Evolutionary conservation across 371 early-diverging fungal genomes (phyloP).

Genomic region (Syncephalastrum sp.): DNA sequence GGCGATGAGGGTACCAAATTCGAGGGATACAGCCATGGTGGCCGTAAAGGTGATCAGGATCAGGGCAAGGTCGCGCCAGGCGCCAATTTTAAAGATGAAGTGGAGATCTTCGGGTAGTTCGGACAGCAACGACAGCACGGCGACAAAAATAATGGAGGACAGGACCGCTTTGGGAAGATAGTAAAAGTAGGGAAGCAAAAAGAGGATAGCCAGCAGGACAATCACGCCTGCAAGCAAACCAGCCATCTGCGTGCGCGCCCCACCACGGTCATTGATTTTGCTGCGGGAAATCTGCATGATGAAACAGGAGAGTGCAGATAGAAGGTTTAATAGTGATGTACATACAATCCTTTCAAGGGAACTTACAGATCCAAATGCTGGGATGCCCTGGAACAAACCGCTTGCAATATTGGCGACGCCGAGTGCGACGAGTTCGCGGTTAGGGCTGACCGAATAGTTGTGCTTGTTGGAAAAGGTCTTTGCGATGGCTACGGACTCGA

Average conservation of each 20-base stretch:
- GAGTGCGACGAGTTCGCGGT: conserved; percentile 90
- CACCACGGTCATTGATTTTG: conserved; percentile 86
- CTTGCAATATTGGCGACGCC: conserved; percentile 83
- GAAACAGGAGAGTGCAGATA: too few relatives aligned
- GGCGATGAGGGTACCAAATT: conserved; percentile 88
- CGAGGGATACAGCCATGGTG: conserved; percentile 67
- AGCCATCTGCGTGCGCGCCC: conserved; percentile 85
- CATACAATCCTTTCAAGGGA: conserved; percentile 63
- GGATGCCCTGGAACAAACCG: conserved; percentile 80
- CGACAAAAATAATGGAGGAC: conserved; percentile 83
- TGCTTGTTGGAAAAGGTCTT: conserved; percentile 87
- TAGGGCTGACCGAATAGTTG: conserved; percentile 87
- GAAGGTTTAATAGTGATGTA: neutral
- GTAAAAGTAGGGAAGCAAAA: conserved; percentile 78
- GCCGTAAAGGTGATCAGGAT: conserved; percentile 85
- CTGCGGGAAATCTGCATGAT: conserved; percentile 70
- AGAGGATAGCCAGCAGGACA: conserved; percentile 75
- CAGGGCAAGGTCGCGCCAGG: conserved; percentile 84
- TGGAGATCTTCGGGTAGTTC: conserved; percentile 76
- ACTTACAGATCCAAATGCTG: conserved; percentile 83
- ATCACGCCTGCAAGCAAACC: conserved; percentile 76
- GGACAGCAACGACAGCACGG: conserved; percentile 79
- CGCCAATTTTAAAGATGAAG: conserved; percentile 80
- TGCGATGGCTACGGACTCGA: conserved; percentile 90
- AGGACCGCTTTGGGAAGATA: conserved; percentile 87